phyloP scores from a whole-genome alignment of 768 basidiomycete genomes.

The Calocybe indica region DNA sequence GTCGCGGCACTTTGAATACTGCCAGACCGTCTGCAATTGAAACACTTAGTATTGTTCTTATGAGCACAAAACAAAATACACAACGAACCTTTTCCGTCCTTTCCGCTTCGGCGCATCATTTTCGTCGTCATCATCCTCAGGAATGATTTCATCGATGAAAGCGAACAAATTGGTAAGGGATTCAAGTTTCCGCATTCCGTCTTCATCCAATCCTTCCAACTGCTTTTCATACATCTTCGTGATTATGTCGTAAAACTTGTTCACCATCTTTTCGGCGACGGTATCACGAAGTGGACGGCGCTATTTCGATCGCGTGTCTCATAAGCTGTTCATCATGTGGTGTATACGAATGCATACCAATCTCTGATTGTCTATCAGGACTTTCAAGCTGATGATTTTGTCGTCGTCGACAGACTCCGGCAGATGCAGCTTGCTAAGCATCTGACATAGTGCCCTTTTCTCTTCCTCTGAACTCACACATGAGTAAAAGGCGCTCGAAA shows the following conservation, averaged over 20 bases:
- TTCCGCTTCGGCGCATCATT: constrained; percentile 32
- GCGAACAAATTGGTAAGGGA: constrained; percentile 59
- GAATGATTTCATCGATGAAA: constrained; percentile 68
- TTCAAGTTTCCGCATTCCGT: constrained; percentile 60
- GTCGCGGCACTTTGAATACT: constrained; percentile 28
- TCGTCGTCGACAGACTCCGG: constrained; percentile 69
- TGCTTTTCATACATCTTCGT: constrained; percentile 69
- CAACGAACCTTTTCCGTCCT: constrained; percentile 42
- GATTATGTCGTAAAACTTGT: constrained; percentile 61
- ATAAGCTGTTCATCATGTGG: no score
- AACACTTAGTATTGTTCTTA: background rate
- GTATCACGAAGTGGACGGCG: constrained; percentile 44
- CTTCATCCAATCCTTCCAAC: constrained; percentile 66
- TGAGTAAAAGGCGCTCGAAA: constrained; percentile 10
- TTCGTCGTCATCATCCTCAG: constrained; percentile 57
- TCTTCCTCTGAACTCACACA: constrained; percentile 46
- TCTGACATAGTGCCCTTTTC: constrained; percentile 57
- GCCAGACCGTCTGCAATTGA: constrained; percentile 43
- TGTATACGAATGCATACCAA: no score
- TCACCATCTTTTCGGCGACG: constrained; percentile 61
- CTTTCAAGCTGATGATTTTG: constrained; percentile 55
- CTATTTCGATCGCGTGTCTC: constrained; percentile 13
- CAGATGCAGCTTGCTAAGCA: constrained; percentile 59
- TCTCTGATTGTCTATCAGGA: constrained; percentile 41
- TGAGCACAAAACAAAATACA: background rate